These are phyloP conservation scores for Zygosaccharomyces pseudorouxii DNA, from an alignment of 805 yeast species.

Conservation along the genomic window DNA sequence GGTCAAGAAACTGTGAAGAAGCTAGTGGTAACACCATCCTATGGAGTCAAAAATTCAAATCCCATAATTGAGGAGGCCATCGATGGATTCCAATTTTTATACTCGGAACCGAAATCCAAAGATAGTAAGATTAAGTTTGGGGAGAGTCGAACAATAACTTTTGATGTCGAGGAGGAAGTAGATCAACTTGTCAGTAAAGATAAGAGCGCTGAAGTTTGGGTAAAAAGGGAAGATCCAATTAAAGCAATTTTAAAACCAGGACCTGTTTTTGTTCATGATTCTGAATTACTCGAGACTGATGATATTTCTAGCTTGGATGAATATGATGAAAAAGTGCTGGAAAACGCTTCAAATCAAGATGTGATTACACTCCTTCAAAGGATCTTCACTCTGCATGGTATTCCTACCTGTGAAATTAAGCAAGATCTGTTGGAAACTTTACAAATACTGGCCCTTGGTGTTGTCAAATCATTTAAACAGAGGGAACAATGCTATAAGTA, in stretches of 20 bases:
- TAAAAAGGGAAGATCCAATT: too few species aligned
- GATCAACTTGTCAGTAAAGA: neutral
- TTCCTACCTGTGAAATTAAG: neutral
- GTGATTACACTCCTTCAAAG: neutral
- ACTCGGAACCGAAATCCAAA: neutral
- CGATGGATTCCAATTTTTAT: neutral
- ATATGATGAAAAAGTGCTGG: neutral
- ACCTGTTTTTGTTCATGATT: neutral
- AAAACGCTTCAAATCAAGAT: neutral
- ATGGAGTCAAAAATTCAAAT: constrained; percentile 2
- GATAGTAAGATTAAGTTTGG: neutral
- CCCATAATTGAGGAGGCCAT: constrained; percentile 1
- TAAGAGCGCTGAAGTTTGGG: too few species aligned
- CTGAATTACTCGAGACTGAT: neutral
- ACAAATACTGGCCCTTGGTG: neutral
- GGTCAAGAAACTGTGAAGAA: neutral
- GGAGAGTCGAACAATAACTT: neutral
- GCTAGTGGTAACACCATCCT: neutral
- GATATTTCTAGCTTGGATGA: neutral
- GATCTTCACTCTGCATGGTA: neutral
- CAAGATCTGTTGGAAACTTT: neutral
- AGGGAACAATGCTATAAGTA: constrained; percentile 3
- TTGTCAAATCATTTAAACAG: neutral
- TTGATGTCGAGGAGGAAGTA: constrained; percentile 1
- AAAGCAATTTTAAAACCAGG: constrained; percentile 1